Percentiles rank a stretch among this genome's conserved stretches.
Conservation (phyloP, 75 land plant genomes). For the Azolla pinnata region DNA sequence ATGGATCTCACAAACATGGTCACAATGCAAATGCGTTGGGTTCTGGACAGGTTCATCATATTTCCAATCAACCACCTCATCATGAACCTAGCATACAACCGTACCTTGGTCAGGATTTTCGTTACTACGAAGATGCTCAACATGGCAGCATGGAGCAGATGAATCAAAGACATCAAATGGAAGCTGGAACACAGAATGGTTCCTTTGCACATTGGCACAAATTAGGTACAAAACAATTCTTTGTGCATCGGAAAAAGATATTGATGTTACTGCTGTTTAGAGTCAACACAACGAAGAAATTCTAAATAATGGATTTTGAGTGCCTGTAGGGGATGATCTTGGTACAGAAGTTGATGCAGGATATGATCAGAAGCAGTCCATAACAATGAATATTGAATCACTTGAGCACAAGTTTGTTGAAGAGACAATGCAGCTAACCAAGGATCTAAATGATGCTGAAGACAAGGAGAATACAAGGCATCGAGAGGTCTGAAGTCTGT, state of each 20-base stretch:
- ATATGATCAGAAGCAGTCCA: conserved; percentile 28
- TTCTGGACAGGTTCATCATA: conserved; percentile 37
- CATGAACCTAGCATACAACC: conserved; percentile 35
- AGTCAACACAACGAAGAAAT: too few species aligned
- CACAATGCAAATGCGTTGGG: conserved; percentile 24
- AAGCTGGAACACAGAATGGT: conserved; percentile 5
- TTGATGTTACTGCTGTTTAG: too few species aligned
- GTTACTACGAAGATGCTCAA: conserved; percentile 43
- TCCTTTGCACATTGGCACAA: too few species aligned
- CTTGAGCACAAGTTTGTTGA: conserved; percentile 63
- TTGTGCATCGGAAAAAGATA: too few species aligned
- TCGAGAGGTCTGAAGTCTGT: conserved; percentile 59
- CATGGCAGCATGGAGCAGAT: conserved; percentile 49
- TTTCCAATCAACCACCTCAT: conserved; percentile 43
- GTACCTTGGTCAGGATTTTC: conserved; percentile 19
- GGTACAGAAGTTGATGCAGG: conserved; percentile 32
- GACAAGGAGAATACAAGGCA: conserved; percentile 82
- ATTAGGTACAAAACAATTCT: too few species aligned
- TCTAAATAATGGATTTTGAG: too few species aligned
- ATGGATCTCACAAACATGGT: conserved; percentile 27
- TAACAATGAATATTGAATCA: conserved; percentile 53
- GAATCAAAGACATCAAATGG: conserved; percentile 39
- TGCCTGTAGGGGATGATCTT: conserved; percentile 30
- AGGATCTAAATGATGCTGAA: conserved; percentile 63
- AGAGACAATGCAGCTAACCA: conserved; percentile 69